These are phyloP conservation scores for Vigna hirtella DNA, from an alignment of 306 rosid species.

Conservation along the genomic window DNA sequence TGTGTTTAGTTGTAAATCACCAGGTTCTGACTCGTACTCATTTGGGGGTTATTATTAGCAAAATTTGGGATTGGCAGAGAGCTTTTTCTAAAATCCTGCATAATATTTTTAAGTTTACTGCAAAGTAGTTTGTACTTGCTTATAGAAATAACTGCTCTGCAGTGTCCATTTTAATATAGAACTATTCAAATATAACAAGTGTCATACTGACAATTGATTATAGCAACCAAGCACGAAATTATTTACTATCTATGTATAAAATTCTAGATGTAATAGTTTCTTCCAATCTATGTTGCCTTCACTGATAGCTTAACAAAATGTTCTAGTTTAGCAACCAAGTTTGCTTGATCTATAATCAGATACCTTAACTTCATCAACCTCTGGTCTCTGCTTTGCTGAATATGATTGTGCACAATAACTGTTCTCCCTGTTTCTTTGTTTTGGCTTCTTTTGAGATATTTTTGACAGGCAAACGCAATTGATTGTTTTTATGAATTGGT, in stretches of 20 bases:
- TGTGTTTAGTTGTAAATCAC: constrained; percentile 12
- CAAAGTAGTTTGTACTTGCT: too few species aligned
- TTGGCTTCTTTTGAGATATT: constrained; percentile 6
- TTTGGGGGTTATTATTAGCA: neutral
- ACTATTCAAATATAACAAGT: neutral
- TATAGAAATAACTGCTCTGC: too few species aligned
- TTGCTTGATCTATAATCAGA: neutral
- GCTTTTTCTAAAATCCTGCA: neutral
- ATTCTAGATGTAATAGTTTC: neutral
- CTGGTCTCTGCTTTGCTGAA: constrained; percentile 21
- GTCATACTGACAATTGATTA: neutral
- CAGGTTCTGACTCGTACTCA: neutral
- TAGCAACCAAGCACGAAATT: neutral
- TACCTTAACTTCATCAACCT: neutral
- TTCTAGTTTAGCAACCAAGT: neutral
- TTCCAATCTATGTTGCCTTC: neutral
- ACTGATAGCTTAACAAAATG: neutral
- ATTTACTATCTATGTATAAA: neutral
- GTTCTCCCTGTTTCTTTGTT: constrained; percentile 5
- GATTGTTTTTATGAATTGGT: constrained; percentile 18
- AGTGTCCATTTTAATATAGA: neutral
- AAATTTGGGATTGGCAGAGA: neutral
- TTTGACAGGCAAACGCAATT: neutral
- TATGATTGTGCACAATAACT: neutral
- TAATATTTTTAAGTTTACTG: neutral